Evolutionary conservation across 768 basidiomycete species (phyloP).

Genomic region (Gymnopilus dilepis): DNA sequence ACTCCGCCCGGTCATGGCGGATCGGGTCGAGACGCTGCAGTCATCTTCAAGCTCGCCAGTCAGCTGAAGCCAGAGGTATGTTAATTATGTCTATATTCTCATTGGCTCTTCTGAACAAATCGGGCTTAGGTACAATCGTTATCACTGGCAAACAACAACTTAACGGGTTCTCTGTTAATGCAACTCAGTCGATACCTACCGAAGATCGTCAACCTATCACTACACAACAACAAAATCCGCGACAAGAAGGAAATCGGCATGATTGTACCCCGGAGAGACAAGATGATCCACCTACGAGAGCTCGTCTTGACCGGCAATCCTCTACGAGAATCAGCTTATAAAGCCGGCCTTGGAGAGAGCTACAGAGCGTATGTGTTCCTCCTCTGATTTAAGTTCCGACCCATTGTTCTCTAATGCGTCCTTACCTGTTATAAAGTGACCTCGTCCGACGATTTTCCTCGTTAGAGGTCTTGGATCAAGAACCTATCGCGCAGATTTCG

Average conservation of each 20-base stretch:
- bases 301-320: conserved; percentile 80
- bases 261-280: conserved; percentile 63
- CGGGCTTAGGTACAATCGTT: conserved; percentile 70
- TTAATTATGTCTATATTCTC: conserved; percentile 2
- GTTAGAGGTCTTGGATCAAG: conserved; percentile 83
- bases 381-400: background rate
- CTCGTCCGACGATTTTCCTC: conserved; percentile 81
- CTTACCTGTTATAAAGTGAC: conserved; percentile 57
- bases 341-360: conserved; percentile 58
- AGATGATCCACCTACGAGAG: conserved; percentile 69
- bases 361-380: conserved; percentile 66
- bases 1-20: conserved; percentile 74
- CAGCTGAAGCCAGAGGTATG: conserved; percentile 76
- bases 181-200: conserved; percentile 79
- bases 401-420: background rate
- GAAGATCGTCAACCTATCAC: conserved; percentile 75
- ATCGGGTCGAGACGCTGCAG: conserved; percentile 68
- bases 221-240: conserved; percentile 77
- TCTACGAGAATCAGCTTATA: conserved; percentile 63
- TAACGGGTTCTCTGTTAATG: conserved; percentile 60
- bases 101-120: conserved; percentile 20
- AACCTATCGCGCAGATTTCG: conserved; percentile 77
- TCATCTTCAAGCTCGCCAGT: conserved; percentile 88
- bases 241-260: conserved; percentile 73
- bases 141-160: conserved; percentile 80